A percentile compares a stretch with the other conserved stretches of the same genome.
phyloP scores from a whole-genome alignment of 169 alveolate species.

The Eimeria necatrix region DNA sequence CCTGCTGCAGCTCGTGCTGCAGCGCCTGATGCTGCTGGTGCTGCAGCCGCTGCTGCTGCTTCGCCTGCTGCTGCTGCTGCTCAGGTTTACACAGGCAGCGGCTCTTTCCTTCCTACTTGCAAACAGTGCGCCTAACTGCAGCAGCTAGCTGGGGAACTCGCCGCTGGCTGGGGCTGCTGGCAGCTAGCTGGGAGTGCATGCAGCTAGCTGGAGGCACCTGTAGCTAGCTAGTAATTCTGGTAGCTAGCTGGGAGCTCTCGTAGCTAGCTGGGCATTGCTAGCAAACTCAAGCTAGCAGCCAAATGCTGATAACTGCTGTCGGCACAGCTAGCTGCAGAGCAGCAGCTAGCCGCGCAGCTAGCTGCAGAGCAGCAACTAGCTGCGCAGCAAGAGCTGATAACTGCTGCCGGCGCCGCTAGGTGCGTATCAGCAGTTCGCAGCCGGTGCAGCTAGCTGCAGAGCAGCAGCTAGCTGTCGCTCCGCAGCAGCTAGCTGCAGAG shows the following conservation, averaged over 20 bases:
- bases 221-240: neutral
- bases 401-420: too few relatives aligned
- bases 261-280: too few relatives aligned
- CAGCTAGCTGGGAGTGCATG: neutral
- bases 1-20: neutral
- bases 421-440: too few relatives aligned
- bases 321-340: too few relatives aligned
- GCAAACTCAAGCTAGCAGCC: too few relatives aligned
- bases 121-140: neutral
- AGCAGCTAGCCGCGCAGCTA: too few relatives aligned
- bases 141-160: neutral
- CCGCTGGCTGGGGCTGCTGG: neutral
- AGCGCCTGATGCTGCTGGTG: neutral
- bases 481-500: too few relatives aligned
- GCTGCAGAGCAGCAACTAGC: too few relatives aligned
- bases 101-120: neutral
- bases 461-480: too few relatives aligned
- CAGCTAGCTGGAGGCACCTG: neutral
- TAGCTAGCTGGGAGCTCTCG: neutral
- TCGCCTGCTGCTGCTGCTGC: neutral
- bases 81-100: neutral
- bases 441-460: too few relatives aligned
- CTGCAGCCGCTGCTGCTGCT: neutral
- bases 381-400: too few relatives aligned
- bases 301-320: too few relatives aligned